phyloP scores from a whole-genome alignment of 768 basidiomycete species.

The Pisolithus sp. region DNA sequence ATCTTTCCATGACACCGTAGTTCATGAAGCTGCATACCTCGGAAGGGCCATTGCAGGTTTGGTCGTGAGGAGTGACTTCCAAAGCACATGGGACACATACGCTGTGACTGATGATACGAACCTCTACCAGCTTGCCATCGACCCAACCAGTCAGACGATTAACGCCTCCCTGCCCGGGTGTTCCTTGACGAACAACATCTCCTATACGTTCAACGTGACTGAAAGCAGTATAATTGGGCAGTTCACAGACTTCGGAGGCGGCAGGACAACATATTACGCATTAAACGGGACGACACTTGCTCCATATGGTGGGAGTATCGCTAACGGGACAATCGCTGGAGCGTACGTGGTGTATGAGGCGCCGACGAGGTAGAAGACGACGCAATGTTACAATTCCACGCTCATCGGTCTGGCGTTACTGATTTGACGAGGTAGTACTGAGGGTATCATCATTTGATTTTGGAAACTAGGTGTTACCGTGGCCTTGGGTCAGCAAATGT shows the following conservation, averaged over 20 bases:
- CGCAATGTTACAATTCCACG: not conserved
- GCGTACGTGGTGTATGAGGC: constrained; percentile 7
- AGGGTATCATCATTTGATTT: no score
- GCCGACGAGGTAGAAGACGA: not conserved
- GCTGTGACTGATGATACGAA: constrained; percentile 5
- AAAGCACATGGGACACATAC: constrained; percentile 7
- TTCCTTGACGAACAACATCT: not conserved
- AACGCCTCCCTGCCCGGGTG: constrained; percentile 9
- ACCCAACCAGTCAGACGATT: not conserved
- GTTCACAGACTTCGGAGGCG: constrained; percentile 9
- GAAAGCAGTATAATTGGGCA: not conserved
- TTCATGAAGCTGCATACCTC: constrained; percentile 11
- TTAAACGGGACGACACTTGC: constrained; percentile 9
- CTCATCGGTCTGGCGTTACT: no score
- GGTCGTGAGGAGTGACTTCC: not conserved
- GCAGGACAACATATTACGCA: constrained; percentile 7
- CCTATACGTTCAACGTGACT: constrained; percentile 8
- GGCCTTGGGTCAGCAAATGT: no score
- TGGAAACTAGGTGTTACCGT: no score
- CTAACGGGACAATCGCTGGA: not conserved
- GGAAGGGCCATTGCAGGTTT: constrained; percentile 4
- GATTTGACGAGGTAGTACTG: no score
- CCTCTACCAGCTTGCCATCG: constrained; percentile 3
- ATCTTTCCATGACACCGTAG: not conserved
- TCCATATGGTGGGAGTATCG: not conserved